A percentile compares a stretch with the other conserved stretches of the same genome.
phyloP scores from a whole-genome alignment of 768 basidiomycete genomes.

The Kwoniella sp. region DNA sequence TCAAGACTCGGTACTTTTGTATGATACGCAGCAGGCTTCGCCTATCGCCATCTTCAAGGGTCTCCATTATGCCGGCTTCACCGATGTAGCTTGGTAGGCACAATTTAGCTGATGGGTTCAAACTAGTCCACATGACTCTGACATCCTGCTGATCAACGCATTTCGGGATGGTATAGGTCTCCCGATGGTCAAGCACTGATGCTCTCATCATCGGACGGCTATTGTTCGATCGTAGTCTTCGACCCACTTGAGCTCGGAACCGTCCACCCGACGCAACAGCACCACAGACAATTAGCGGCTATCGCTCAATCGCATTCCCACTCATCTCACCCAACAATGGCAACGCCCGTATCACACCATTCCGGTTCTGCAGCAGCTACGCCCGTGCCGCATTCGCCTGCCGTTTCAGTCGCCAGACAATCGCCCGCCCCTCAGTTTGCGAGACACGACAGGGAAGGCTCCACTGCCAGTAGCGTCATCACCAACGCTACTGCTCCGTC shows the following conservation, averaged over 20 bases:
- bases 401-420: conserved; percentile 34
- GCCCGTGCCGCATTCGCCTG: conserved; percentile 45
- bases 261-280: conserved; percentile 84
- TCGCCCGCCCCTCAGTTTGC: conserved; percentile 34
- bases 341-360: conserved; percentile 15
- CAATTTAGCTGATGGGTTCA: background rate
- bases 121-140: background rate
- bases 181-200: conserved; percentile 91
- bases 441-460: conserved; percentile 50
- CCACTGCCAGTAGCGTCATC: conserved; percentile 29
- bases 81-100: conserved; percentile 89
- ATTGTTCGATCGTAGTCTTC: conserved; percentile 88
- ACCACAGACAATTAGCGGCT: conserved; percentile 82
- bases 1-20: conserved; percentile 90
- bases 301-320: conserved; percentile 84
- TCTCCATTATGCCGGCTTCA: conserved; percentile 96
- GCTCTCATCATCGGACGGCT: conserved; percentile 90
- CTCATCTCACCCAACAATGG: conserved; percentile 51
- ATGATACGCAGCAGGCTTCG: conserved; percentile 93
- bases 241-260: conserved; percentile 79
- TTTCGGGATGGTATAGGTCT: conserved; percentile 66
- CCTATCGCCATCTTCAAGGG: conserved; percentile 90
- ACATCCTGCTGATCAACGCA: background rate
- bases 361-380: conserved; percentile 31
- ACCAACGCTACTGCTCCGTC: conserved; percentile 4